Conservation (phyloP, 2,329 filamentous ascomycete species). For the Lachnellula cervina region DNA sequence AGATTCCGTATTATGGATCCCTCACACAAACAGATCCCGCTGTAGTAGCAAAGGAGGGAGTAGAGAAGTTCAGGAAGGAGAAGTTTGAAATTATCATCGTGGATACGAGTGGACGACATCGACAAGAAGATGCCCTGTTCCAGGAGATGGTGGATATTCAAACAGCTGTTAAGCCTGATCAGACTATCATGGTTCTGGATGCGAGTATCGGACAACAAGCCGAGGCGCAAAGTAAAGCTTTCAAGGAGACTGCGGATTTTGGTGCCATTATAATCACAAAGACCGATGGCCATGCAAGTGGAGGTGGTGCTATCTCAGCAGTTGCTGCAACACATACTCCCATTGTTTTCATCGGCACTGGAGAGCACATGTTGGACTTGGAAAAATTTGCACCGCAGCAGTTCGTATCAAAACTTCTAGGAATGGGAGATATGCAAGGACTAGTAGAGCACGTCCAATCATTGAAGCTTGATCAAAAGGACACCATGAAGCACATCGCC, state of each 20-base stretch:
- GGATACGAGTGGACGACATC: slow-evolving; percentile 90
- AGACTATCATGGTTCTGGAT: slow-evolving; percentile 98
- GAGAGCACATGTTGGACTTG: slow-evolving; percentile 93
- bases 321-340: slow-evolving; percentile 95
- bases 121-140: slow-evolving; percentile 91
- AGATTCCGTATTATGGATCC: slow-evolving; percentile 97
- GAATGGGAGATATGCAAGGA: slow-evolving; percentile 95
- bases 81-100: slow-evolving; percentile 98
- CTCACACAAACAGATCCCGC: slow-evolving; percentile 95
- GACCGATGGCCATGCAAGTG: slow-evolving; percentile 91
- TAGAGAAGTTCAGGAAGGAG: slow-evolving; percentile 99
- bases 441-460: slow-evolving; percentile 95
- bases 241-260: slow-evolving; percentile 96
- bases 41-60: slow-evolving; percentile 87
- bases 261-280: slow-evolving; percentile 99
- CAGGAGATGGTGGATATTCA: slow-evolving; percentile 98
- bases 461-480: slow-evolving; percentile 93
- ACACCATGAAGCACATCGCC: slow-evolving; percentile 98
- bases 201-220: slow-evolving; percentile 95
- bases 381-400: slow-evolving; percentile 89
- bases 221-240: slow-evolving; percentile 89
- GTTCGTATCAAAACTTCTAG: slow-evolving; percentile 88
- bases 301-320: slow-evolving; percentile 94
- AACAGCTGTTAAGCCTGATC: slow-evolving; percentile 80
- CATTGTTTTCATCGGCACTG: slow-evolving; percentile 96